Percentiles rank a stretch among this genome's conserved stretches.
phyloP scores from a whole-genome alignment of 2,329 filamentous ascomycete species.

The Colletotrichum nymphaeae region DNA sequence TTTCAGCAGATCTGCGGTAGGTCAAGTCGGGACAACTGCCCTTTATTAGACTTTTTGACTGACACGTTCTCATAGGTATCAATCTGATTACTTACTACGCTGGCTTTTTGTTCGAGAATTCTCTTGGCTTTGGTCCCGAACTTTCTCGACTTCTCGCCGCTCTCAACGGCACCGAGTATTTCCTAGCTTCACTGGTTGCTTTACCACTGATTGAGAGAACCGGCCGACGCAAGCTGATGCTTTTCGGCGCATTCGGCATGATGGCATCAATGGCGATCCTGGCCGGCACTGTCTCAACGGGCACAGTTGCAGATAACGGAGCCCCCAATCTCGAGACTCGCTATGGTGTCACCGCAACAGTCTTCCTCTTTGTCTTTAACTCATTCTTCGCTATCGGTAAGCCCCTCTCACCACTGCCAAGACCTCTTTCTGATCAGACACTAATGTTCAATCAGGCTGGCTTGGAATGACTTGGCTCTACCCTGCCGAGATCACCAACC shows the following conservation, averaged over 20 bases:
- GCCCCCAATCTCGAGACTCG: constrained; percentile 41
- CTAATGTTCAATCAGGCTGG: constrained; percentile 51
- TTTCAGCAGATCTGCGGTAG: constrained; percentile 40
- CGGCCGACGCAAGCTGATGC: constrained; percentile 71
- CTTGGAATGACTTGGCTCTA: constrained; percentile 72
- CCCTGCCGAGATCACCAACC: constrained; percentile 69
- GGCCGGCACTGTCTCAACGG: constrained; percentile 45
- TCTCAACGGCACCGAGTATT: constrained; percentile 59
- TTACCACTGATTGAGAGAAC: constrained; percentile 59
- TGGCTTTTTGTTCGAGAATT: constrained; percentile 49
- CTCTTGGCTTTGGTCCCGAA: constrained; percentile 56
- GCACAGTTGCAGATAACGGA: constrained; percentile 43
- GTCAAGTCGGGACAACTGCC: neutral
- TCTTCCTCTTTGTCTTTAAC: constrained; percentile 72
- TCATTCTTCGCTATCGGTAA: constrained; percentile 66
- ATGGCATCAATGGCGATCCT: constrained; percentile 70
- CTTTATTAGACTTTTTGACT: too few species aligned
- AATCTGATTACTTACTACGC: constrained; percentile 51
- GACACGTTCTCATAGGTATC: constrained; percentile 35
- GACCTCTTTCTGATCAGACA: rapidly evolving
- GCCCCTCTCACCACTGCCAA: neutral
- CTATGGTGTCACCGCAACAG: constrained; percentile 46
- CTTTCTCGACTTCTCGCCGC: constrained; percentile 67
- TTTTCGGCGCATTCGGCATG: constrained; percentile 72
- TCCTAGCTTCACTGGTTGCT: constrained; percentile 51